A percentile compares a stretch with the other conserved stretches of the same genome.
Conservation (phyloP, 805 yeast species). For the Zygotorulaspora danielsina region DNA sequence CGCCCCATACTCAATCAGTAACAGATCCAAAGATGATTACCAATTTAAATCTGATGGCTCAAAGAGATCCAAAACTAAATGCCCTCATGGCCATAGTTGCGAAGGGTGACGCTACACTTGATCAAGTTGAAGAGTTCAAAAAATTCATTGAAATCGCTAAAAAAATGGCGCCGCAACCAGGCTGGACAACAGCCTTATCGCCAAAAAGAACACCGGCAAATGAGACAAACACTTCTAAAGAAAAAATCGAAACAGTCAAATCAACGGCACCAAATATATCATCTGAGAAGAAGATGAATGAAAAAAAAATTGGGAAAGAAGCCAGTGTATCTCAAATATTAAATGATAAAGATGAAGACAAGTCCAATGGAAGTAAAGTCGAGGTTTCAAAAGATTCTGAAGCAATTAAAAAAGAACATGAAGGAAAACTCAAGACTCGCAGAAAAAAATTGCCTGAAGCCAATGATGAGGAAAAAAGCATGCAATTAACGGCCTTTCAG, state of each 20-base stretch:
- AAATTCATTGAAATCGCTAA: slow-evolving; percentile 74
- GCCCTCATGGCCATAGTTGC: slow-evolving; percentile 82
- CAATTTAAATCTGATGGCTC: slow-evolving; percentile 78
- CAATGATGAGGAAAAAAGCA: slow-evolving; percentile 41
- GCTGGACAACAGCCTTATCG: slow-evolving; percentile 27
- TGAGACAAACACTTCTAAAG: slow-evolving; percentile 6
- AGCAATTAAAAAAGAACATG: slow-evolving; percentile 19
- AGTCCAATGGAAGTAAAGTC: slow-evolving; percentile 3
- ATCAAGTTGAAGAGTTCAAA: slow-evolving; percentile 74
- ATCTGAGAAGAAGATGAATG: slow-evolving; percentile 9
- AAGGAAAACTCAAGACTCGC: slow-evolving; percentile 8
- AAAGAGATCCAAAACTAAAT: slow-evolving; percentile 61
- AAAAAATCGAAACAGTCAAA: slow-evolving; percentile 11
- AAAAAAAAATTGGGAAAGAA: slow-evolving; percentile 7
- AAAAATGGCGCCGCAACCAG: slow-evolving; percentile 57
- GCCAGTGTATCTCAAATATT: slow-evolving; percentile 1
- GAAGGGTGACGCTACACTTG: slow-evolving; percentile 66
- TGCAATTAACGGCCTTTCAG: slow-evolving; percentile 68
- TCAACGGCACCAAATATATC: slow-evolving; percentile 11
- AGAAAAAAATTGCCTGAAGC: slow-evolving; percentile 11
- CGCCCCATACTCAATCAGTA: slow-evolving; percentile 36
- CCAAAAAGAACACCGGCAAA: slow-evolving; percentile 6
- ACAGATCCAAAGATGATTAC: slow-evolving; percentile 80
- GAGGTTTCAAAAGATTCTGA: neutral
- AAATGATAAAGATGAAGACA: slow-evolving; percentile 14